Percentiles rank a stretch among this genome's conserved stretches.
Conservation (phyloP, 2,329 filamentous ascomycete genomes). For the Phyllosticta ampelicida region DNA sequence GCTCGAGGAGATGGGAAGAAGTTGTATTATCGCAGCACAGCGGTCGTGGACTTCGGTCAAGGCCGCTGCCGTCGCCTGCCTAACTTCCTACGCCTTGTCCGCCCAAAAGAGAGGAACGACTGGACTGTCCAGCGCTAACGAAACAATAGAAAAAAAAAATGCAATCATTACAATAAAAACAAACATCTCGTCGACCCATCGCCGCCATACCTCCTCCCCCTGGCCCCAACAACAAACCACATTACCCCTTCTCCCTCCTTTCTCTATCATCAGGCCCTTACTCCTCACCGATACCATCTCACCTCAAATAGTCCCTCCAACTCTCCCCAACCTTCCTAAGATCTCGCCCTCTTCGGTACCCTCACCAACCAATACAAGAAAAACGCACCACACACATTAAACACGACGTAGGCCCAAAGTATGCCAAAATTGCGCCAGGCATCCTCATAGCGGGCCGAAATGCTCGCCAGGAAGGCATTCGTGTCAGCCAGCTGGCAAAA, state of each 20-base stretch:
- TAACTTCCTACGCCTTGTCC: too few relatives aligned
- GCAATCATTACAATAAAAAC: too few relatives aligned
- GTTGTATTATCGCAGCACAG: too few relatives aligned
- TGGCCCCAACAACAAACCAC: too few relatives aligned
- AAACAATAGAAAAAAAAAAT: too few relatives aligned
- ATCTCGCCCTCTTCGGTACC: slow-evolving; percentile 33
- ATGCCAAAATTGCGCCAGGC: slow-evolving; percentile 41
- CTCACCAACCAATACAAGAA: slow-evolving; percentile 39
- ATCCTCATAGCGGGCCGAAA: slow-evolving; percentile 29
- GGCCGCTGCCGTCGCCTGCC: too few relatives aligned
- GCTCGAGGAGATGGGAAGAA: too few relatives aligned
- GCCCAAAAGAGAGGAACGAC: too few relatives aligned
- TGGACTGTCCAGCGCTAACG: too few relatives aligned
- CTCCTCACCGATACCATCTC: neutral
- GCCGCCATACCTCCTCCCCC: neutral
- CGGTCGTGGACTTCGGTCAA: too few relatives aligned
- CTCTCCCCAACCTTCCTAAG: neutral
- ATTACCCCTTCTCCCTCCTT: too few relatives aligned
- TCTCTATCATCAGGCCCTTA: neutral
- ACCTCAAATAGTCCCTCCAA: neutral
- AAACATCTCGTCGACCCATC: neutral
- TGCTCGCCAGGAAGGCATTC: slow-evolving; percentile 23
- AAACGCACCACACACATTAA: slow-evolving; percentile 36
- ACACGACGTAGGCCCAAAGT: slow-evolving; percentile 36
- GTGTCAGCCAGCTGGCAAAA: slow-evolving; percentile 28